These are phyloP conservation scores for Royoungia palumana DNA, from an alignment of 768 basidiomycete species.

Conservation along the genomic window DNA sequence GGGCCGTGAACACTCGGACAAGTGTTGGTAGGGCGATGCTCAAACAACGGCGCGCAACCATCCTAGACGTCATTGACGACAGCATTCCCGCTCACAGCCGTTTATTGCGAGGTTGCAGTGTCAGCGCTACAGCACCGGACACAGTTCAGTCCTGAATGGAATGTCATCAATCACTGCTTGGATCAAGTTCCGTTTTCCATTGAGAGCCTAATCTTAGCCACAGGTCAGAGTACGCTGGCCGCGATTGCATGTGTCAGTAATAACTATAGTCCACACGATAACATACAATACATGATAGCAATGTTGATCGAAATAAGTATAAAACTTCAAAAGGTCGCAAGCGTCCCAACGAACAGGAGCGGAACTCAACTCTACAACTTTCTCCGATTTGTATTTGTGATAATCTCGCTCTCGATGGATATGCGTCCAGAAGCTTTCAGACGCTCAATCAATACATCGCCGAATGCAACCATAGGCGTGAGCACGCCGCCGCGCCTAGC, in stretches of 20 bases:
- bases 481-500: slow-evolving; percentile 71
- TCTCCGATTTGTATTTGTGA: slow-evolving; percentile 12
- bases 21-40: slow-evolving; percentile 3
- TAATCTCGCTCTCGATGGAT: slow-evolving; percentile 52
- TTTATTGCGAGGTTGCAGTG: not conserved
- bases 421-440: slow-evolving; percentile 57
- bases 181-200: not conserved
- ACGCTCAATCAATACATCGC: slow-evolving; percentile 68
- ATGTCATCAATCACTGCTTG: not conserved
- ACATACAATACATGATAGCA: not conserved
- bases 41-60: not conserved
- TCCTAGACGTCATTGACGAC: not conserved
- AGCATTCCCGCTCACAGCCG: not conserved
- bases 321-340: not conserved
- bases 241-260: not conserved
- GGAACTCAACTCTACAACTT: slow-evolving; percentile 1
- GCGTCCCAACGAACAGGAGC: not conserved
- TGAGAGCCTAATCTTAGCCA: not conserved
- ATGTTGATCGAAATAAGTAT: not conserved
- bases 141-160: not conserved
- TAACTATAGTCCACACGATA: not conserved
- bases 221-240: not conserved
- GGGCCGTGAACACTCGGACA: not conserved
- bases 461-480: slow-evolving; percentile 81
- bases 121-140: not conserved